phyloP scores from a whole-genome alignment of 306 rosid genomes.

The Senna tora region DNA sequence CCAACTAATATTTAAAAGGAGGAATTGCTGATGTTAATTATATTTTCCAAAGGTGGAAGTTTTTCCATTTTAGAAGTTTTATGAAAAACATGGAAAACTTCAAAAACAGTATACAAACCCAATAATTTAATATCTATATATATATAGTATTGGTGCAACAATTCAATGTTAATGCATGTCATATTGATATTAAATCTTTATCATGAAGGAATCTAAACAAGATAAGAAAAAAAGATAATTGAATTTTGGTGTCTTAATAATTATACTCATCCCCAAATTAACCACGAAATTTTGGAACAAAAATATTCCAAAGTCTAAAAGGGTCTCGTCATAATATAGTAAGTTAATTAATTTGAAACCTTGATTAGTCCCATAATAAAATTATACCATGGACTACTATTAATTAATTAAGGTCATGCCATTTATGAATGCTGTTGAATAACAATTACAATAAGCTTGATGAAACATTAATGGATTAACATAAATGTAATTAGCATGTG shows the following conservation, averaged over 20 bases:
- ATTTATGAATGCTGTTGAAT: slow-evolving; percentile 29
- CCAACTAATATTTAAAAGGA: slow-evolving; percentile 43
- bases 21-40: slow-evolving; percentile 40
- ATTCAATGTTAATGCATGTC: slow-evolving; percentile 50
- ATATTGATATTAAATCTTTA: slow-evolving; percentile 33
- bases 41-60: slow-evolving; percentile 37
- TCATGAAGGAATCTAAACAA: slow-evolving; percentile 37
- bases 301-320: background rate
- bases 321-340: slow-evolving; percentile 4
- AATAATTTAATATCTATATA: slow-evolving; percentile 34
- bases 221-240: slow-evolving; percentile 29
- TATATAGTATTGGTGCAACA: slow-evolving; percentile 37
- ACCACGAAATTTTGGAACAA: background rate
- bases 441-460: background rate
- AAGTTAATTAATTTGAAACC: slow-evolving; percentile 10
- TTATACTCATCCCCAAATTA: too few relatives aligned
- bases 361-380: slow-evolving; percentile 32
- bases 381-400: background rate
- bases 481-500: background rate
- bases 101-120: slow-evolving; percentile 32
- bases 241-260: background rate
- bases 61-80: slow-evolving; percentile 36
- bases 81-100: slow-evolving; percentile 28
- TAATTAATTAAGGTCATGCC: slow-evolving; percentile 24
- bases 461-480: slow-evolving; percentile 15